Evolutionary conservation across 2,329 filamentous ascomycete species (phyloP), one percentile per base, ranked within the genome.

Genomic region (Botrytis sinoallii): DNA sequence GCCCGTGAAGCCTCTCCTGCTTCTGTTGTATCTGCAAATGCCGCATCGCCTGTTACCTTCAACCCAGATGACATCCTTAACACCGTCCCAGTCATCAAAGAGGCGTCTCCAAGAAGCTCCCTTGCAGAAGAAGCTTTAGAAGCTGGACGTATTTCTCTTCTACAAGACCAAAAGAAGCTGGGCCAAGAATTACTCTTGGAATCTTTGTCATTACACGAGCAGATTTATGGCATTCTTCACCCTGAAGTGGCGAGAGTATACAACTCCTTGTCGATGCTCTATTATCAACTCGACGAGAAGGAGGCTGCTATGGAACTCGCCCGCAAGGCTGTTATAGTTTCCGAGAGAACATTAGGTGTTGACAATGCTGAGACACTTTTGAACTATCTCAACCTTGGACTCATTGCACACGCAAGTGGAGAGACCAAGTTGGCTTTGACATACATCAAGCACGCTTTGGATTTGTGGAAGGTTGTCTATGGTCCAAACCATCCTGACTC

Each of bases 261-360:
- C 86, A 95, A 97, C 83, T 94, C 93, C 70, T 84, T 99, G 64
- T 97, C 96, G 4, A 97, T 97, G 87, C 88, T 98, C 72, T 98
- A 98, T 85, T 98, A 97, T 84, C 93, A 97, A 82, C 89, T 97
- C n/a, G 96, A 98, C 72, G 96, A 99, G 85, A 98, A 98, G 86
- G 93, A 95, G 55, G 93, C 94, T 16, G 96, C 96, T 38, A 92
- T 98, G 38, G 96, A 99, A 83, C 89, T 99, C 76, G 95, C 96
- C 29, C 93, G 94, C 81, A 99, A 99, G 85, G 95, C 96, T 38
- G 95, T 97, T 77, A 95, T 99, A 75, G 95, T 99, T 60, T 93
- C 95, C 2, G 96, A 99, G 86, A 90, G 96, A 72, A 99, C 96
- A 0, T 88, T 98, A 44, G 96, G 96, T 81, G 88, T 99, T 71